Conservation (phyloP, 192 early-diverging fungal genomes). For the Backusella australiensis region DNA sequence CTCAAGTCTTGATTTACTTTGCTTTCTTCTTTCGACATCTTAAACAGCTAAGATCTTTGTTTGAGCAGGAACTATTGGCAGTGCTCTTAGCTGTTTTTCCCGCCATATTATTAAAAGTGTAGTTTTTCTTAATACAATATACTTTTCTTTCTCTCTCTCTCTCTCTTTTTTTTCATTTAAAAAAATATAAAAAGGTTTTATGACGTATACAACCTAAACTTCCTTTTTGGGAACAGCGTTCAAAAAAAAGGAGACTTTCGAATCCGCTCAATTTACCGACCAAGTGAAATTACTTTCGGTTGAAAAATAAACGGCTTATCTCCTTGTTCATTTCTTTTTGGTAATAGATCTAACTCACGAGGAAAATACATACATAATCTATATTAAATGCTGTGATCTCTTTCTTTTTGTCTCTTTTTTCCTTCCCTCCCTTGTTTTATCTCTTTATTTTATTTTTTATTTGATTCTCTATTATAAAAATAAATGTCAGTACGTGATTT, state of each 20-base stretch:
- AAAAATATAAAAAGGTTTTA: neutral
- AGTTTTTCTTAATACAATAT: neutral
- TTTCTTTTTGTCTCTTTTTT: neutral
- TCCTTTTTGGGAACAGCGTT: neutral
- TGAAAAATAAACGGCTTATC: neutral
- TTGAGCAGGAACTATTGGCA: neutral
- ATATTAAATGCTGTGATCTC: neutral
- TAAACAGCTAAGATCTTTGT: constrained; percentile 35
- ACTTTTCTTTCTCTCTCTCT: neutral
- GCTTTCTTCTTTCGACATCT: constrained; percentile 41
- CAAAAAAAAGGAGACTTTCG: neutral
- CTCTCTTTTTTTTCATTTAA: neutral
- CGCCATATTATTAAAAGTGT: neutral
- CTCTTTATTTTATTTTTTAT: neutral
- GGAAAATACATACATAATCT: constrained; percentile 4
- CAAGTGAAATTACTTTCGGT: neutral
- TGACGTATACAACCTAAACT: neutral
- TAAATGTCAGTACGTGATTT: constrained; percentile 1
- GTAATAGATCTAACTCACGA: neutral
- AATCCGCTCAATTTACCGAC: neutral
- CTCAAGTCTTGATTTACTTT: constrained; percentile 21
- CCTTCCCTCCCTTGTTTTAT: neutral
- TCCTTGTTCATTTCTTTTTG: neutral
- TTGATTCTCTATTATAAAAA: neutral
- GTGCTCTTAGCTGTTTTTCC: neutral